These are phyloP conservation scores for Polychaeton citri DNA, from an alignment of 2,329 filamentous ascomycete genomes.

Conservation along the genomic window DNA sequence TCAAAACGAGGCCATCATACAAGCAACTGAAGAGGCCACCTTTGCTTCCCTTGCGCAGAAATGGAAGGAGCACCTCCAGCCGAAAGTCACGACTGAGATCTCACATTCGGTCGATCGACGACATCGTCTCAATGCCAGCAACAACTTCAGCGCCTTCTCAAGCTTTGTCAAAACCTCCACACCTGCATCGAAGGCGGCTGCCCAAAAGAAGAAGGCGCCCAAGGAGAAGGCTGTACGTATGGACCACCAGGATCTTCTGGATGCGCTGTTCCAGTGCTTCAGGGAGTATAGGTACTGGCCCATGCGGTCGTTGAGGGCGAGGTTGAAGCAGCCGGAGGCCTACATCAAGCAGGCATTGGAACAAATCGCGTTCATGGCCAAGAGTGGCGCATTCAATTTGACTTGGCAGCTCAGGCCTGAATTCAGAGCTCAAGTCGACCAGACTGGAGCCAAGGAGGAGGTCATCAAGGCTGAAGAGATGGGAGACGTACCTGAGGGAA, in stretches of 20 bases:
- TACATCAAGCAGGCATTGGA: constrained; percentile 78
- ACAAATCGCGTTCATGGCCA: constrained; percentile 68
- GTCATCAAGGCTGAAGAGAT: constrained; percentile 15
- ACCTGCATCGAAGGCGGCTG: constrained; percentile 6
- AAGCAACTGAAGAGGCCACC: constrained; percentile 59
- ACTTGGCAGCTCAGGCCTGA: constrained; percentile 70
- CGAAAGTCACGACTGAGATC: constrained; percentile 37
- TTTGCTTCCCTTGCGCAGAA: constrained; percentile 32
- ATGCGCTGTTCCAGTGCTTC: constrained; percentile 75
- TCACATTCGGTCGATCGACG: constrained; percentile 26
- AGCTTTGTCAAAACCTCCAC: constrained; percentile 23
- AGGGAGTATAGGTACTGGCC: constrained; percentile 81
- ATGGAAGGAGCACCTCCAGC: constrained; percentile 20
- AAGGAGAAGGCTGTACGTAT: constrained; percentile 85
- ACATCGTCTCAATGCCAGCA: constrained; percentile 9
- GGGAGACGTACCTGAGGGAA: constrained; percentile 19
- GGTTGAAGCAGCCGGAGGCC: constrained; percentile 77
- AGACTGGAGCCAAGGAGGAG: constrained; percentile 24
- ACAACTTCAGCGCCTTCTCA: constrained; percentile 20
- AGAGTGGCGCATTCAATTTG: constrained; percentile 72
- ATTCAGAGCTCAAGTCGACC: constrained; percentile 42
- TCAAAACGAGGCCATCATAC: constrained; percentile 61
- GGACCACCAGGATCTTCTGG: constrained; percentile 74
- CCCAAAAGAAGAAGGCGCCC: constrained; percentile 34
- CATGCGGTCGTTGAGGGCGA: constrained; percentile 70